Conservation (phyloP, 2,329 filamentous ascomycete species). For the Raffaelea deltoideospora region DNA sequence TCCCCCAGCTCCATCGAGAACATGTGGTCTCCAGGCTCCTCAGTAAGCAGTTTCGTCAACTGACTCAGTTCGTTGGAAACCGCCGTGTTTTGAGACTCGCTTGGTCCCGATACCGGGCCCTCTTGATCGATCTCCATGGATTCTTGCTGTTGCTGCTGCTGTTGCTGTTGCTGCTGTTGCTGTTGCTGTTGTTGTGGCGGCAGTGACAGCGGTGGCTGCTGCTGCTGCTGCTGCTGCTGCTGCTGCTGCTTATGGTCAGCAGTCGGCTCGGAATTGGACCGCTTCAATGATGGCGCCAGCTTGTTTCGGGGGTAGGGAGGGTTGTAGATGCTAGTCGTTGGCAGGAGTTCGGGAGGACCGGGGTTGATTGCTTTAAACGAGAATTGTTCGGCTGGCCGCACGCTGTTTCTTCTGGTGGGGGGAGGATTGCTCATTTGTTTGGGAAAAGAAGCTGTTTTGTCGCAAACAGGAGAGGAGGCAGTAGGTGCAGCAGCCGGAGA, state of each 20-base stretch:
- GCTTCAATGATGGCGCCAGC: constrained; percentile 5
- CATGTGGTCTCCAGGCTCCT: too few relatives aligned
- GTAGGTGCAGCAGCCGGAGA: constrained; percentile 2
- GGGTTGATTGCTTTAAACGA: constrained; percentile 26
- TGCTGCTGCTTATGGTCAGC: not conserved
- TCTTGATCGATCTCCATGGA: too few relatives aligned
- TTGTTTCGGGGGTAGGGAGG: constrained; percentile 12
- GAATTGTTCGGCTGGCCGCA: constrained; percentile 14
- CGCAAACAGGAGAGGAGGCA: not conserved
- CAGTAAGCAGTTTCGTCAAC: too few relatives aligned
- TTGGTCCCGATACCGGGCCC: too few relatives aligned
- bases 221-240: not conserved
- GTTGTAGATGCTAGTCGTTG: constrained; percentile 26
- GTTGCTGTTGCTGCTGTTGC: not conserved
- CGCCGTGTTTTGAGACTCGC: too few relatives aligned
- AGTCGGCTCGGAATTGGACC: constrained; percentile 8
- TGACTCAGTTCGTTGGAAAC: too few relatives aligned
- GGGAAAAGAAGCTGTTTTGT: not conserved
- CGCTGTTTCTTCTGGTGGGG: constrained; percentile 7
- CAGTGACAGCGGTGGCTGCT: not conserved
- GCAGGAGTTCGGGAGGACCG: constrained; percentile 26
- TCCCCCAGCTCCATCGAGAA: too few relatives aligned
- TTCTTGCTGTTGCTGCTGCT: not conserved
- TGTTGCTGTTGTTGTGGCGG: not conserved
- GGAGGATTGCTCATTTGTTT: constrained; percentile 15